phyloP scores from a whole-genome alignment of 2,329 filamentous ascomycete species.

The Leptodontidium sp. region DNA sequence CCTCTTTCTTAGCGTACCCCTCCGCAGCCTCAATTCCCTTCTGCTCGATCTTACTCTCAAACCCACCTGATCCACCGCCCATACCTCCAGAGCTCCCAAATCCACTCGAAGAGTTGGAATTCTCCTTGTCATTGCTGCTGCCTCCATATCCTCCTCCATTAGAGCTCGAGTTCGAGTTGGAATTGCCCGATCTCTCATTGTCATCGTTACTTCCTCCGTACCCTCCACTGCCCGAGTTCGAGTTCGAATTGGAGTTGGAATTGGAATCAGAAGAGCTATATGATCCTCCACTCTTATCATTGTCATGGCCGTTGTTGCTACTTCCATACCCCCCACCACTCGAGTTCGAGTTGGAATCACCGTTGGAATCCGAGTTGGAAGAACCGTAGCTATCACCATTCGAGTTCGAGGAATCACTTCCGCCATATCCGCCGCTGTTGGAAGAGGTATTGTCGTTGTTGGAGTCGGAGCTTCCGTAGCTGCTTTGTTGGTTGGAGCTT shows the following conservation, averaged over 20 bases:
- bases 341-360: neutral
- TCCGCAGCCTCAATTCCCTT: slow-evolving; percentile 29
- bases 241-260: slow-evolving; percentile 2
- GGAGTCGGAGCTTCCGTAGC: slow-evolving; percentile 9
- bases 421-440: neutral
- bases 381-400: neutral
- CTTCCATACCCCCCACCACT: neutral
- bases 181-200: neutral
- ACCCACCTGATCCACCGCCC: slow-evolving; percentile 9
- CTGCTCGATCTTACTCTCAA: slow-evolving; percentile 22
- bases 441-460: neutral
- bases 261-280: neutral
- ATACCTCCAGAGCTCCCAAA: slow-evolving; percentile 6
- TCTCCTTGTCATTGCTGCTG: slow-evolving; percentile 2
- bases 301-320: neutral
- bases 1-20: slow-evolving; percentile 25
- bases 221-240: slow-evolving; percentile 16
- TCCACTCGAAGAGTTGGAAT: slow-evolving; percentile 4
- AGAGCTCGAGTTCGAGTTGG: slow-evolving; percentile 4
- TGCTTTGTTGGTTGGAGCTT: slow-evolving; percentile 7
- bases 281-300: neutral
- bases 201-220: slow-evolving; percentile 6
- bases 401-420: slow-evolving; percentile 7
- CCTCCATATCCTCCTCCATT: slow-evolving; percentile 10
- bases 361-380: neutral